Evolutionary conservation across 2,329 filamentous ascomycete genomes (phyloP), one percentile per base, ranked within the genome.

Genomic region (Aspergillus transmontanensis): DNA sequence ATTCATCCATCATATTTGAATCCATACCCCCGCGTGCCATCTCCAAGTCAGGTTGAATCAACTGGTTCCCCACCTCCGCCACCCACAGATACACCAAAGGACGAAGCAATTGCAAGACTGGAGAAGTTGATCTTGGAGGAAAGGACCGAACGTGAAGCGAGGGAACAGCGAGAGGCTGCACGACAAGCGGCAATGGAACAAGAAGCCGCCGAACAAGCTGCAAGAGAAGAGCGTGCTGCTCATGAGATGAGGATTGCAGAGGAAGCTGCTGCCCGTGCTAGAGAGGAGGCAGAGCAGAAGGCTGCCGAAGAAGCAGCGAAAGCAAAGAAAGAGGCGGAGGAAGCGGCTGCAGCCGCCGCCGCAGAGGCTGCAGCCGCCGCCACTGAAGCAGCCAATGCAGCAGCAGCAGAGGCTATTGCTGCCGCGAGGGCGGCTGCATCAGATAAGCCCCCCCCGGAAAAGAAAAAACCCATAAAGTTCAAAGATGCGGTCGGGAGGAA

Each of bases 401-500:
- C 69, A 30, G 75, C 75, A 4, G 75, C 74, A 50, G 75, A 75
- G 28, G 76, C 76, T 7, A 73, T 73, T 26, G 76, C 71, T n/a
- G 76, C 72, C 46, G 74, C 73, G 11, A 76, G 73, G 28, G 73
- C 74, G 0, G 75, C 78, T 10, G 68, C 76, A 30, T 73, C 72
- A n/a, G 73, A 67, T 32, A 72, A 71, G 21, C 73, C 77, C 2
- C 82, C 85, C 1, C 83, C 86, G n/a, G 82, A 84, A 61, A 83
- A 84, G 68, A 91, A 92, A 76, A 83, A 88, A 50, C 92, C 91
- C 2, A 92, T 97, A 76, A 90, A 89, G 69, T 96, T 96, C 81
- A 96, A 96, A 79, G 94, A 97, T 75, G 93, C 93, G 0, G 88
- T 97, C 19, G 92, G 92, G 36, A 86, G 94, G 68, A 97, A 96